Percentiles rank a stretch among this genome's conserved stretches.
Conservation (phyloP, 1,139 yeast genomes). For the Debaryomycetaceae sp. region DNA sequence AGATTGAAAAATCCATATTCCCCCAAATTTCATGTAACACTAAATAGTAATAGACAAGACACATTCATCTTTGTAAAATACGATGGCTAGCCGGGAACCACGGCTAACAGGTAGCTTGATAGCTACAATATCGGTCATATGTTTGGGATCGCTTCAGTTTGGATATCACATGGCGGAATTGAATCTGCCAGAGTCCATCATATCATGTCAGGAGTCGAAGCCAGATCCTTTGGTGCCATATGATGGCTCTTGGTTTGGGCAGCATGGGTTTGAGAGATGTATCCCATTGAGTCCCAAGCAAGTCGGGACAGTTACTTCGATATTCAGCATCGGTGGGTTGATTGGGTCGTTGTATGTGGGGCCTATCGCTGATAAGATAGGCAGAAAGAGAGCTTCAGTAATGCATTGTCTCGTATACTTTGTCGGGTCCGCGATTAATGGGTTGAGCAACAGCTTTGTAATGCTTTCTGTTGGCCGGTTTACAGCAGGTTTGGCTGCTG, state of each 20-base stretch:
- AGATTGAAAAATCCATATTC: neutral
- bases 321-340: slow-evolving; percentile 84
- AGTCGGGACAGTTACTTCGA: slow-evolving; percentile 77
- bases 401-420: slow-evolving; percentile 55
- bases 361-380: slow-evolving; percentile 60
- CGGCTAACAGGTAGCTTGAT: slow-evolving; percentile 25
- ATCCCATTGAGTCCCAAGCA: slow-evolving; percentile 61
- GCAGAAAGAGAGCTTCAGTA: slow-evolving; percentile 59
- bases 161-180: slow-evolving; percentile 52
- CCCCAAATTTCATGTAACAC: neutral
- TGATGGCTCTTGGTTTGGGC: slow-evolving; percentile 36
- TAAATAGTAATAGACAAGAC: neutral
- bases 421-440: slow-evolving; percentile 68
- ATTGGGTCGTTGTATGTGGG: slow-evolving; percentile 77
- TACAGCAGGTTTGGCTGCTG: slow-evolving; percentile 82
- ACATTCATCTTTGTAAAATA: neutral
- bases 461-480: slow-evolving; percentile 67
- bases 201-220: slow-evolving; percentile 31
- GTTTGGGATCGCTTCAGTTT: slow-evolving; percentile 46
- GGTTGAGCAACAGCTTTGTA: slow-evolving; percentile 42
- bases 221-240: slow-evolving; percentile 31
- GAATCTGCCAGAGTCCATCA: slow-evolving; percentile 43
- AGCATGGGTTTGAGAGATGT: slow-evolving; percentile 40
- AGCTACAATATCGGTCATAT: slow-evolving; percentile 31
- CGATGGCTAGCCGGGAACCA: slow-evolving; percentile 1